Conservation (phyloP, 2,329 filamentous ascomycete species). For the Fusarium bulbicola region DNA sequence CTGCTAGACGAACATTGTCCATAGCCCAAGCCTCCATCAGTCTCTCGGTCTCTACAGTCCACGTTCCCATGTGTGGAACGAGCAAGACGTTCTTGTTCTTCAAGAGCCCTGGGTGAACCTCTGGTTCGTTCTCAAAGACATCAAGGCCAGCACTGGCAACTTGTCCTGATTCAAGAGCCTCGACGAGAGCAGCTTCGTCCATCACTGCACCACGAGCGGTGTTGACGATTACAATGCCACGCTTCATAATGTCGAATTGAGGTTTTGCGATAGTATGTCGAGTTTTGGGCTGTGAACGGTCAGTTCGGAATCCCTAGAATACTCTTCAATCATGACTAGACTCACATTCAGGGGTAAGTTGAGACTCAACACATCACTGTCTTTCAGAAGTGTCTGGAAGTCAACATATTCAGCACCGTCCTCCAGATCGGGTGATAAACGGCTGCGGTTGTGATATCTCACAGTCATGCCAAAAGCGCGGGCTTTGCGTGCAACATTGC, state of each 20-base stretch:
- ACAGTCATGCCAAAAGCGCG: conserved; percentile 79
- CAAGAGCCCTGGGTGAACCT: conserved; percentile 76
- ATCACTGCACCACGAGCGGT: conserved; percentile 85
- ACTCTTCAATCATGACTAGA: conserved; percentile 22
- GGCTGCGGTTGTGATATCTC: conserved; percentile 77
- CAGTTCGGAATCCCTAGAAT: background rate
- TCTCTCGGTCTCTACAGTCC: conserved; percentile 71
- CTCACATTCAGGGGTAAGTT: conserved; percentile 84
- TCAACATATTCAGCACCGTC: conserved; percentile 72
- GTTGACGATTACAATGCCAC: conserved; percentile 80
- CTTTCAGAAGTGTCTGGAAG: conserved; percentile 76
- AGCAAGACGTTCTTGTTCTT: conserved; percentile 77
- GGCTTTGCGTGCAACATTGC: conserved; percentile 79
- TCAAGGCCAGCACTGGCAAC: conserved; percentile 79
- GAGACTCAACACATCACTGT: conserved; percentile 80
- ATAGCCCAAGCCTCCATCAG: conserved; percentile 82
- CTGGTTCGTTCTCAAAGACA: conserved; percentile 84
- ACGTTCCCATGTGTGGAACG: conserved; percentile 88
- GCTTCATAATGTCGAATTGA: conserved; percentile 82
- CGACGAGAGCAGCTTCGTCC: conserved; percentile 81
- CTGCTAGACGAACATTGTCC: conserved; percentile 71
- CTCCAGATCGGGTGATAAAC: conserved; percentile 64
- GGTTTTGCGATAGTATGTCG: conserved; percentile 76
- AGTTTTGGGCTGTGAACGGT: conserved; percentile 61
- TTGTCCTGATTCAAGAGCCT: conserved; percentile 74